Evolutionary conservation across 2,329 filamentous ascomycete species (phyloP), one percentile per base, ranked within the genome.

Genomic region (Fusarium tupiense): DNA sequence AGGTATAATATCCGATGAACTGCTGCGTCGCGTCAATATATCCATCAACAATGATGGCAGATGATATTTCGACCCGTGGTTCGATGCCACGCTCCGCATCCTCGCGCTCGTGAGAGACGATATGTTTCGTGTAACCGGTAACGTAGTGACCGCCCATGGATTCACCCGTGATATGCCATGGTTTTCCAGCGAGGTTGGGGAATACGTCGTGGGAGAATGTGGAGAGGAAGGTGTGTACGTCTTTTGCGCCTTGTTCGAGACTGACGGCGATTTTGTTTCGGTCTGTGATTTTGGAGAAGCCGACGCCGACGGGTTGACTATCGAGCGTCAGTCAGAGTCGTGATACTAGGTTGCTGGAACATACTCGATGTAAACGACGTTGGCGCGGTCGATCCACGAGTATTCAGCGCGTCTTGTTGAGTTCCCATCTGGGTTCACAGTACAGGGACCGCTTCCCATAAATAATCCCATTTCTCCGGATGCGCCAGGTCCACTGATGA

Each of bases 141-240:
- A 75, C 72, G 22, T 75, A 75, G 43, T 75, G 72, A 0, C 72
- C 72, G 17, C 72, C 72, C 72, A 75, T 75, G 1, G 72, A 75
- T 33, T 75, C 72, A 6, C 72, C 72, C 0, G 72, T 68, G 24
- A 75, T 73, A 3, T 75, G 72, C 72, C 72, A 75, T 2, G 69
- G 59, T 5, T 73, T 60, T 3, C 56, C 59, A 16, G 59, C 49
- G 16, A 75, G 50, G 9, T 67, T 44, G 4, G 72, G 72, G 14
- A 75, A 73, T 5, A 75, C 61, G 11, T 73, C 16, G 1, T 38
- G 59, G 10, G 69, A 67, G 6, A 75, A 53, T 1, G n/a, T 54
- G 3, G 56, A 61, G 2, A 75, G 66, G 4, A 75, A 75, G 0
- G 69, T 54, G 9, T 75, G 24, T 2, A 75, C 61, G 17, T 75